Evolutionary conservation across 2,329 filamentous ascomycete genomes (phyloP).

Genomic region (Beauveria sp.): DNA sequence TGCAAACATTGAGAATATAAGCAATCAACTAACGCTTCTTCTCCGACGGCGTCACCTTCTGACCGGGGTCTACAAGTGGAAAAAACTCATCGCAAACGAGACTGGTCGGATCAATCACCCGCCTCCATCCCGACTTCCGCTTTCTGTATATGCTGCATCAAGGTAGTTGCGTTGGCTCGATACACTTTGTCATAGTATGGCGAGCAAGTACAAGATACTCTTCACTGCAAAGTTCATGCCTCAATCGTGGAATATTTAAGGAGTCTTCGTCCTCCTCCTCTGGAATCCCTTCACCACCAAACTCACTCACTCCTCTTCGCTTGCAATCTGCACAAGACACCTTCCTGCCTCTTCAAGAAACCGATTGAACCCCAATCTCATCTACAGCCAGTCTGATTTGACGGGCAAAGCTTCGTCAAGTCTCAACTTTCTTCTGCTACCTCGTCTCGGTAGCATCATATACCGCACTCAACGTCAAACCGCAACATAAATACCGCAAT

Average conservation of each 20-base stretch:
- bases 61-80: conserved; percentile 6
- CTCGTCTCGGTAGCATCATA: neutral
- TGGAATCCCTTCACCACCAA: neutral
- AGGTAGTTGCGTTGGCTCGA: conserved; percentile 8
- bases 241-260: conserved; percentile 2
- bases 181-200: conserved; percentile 4
- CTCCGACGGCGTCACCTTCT: neutral
- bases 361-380: neutral
- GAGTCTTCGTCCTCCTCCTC: neutral
- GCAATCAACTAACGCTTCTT: conserved; percentile 3
- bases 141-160: conserved; percentile 5
- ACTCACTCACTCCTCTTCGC: neutral
- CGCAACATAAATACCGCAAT: neutral
- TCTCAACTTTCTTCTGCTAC: neutral
- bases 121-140: neutral
- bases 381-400: neutral
- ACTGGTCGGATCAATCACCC: neutral
- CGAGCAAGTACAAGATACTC: neutral
- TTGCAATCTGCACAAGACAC: neutral
- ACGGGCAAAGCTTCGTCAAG: neutral
- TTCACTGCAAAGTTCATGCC: neutral
- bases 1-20: conserved; percentile 6
- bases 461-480: neutral
- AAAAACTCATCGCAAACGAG: neutral
- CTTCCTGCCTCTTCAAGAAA: neutral